phyloP scores from a whole-genome alignment of 116 monocot species.

The Trichopus zeylanicus region DNA sequence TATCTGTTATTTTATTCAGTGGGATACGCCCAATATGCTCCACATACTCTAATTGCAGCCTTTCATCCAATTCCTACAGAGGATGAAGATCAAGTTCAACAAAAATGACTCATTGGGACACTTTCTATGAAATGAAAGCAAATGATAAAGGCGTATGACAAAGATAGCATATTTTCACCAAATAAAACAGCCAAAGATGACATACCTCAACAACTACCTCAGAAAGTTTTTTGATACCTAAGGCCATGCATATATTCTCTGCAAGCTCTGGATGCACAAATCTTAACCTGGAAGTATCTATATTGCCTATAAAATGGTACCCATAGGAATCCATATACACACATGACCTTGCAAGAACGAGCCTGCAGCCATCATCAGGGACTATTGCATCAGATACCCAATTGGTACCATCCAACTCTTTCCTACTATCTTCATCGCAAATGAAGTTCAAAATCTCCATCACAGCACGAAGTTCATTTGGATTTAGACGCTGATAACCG shows the following conservation, averaged over 20 bases:
- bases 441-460: conserved; percentile 84
- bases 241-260: conserved; percentile 43
- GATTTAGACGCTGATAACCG: conserved; percentile 91
- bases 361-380: conserved; percentile 94
- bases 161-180: neutral
- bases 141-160: too few species aligned
- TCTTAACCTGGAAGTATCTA: conserved; percentile 75
- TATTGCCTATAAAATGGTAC: conserved; percentile 54
- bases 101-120: neutral
- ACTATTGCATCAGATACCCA: conserved; percentile 55
- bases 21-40: conserved; percentile 49
- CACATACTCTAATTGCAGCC: conserved; percentile 32
- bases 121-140: too few species aligned
- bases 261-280: conserved; percentile 85
- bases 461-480: conserved; percentile 96
- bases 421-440: conserved; percentile 37
- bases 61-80: conserved; percentile 68
- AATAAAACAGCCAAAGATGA: neutral
- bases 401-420: conserved; percentile 22
- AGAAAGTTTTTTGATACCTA: conserved; percentile 82
- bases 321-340: conserved; percentile 79
- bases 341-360: conserved; percentile 82
- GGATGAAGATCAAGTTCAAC: neutral
- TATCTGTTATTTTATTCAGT: conserved; percentile 51
- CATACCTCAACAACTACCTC: conserved; percentile 86